A percentile compares a stretch with the other conserved stretches of the same genome.
Evolutionary conservation across 768 basidiomycete genomes (phyloP).

Genomic region (Piloderma croceum): DNA sequence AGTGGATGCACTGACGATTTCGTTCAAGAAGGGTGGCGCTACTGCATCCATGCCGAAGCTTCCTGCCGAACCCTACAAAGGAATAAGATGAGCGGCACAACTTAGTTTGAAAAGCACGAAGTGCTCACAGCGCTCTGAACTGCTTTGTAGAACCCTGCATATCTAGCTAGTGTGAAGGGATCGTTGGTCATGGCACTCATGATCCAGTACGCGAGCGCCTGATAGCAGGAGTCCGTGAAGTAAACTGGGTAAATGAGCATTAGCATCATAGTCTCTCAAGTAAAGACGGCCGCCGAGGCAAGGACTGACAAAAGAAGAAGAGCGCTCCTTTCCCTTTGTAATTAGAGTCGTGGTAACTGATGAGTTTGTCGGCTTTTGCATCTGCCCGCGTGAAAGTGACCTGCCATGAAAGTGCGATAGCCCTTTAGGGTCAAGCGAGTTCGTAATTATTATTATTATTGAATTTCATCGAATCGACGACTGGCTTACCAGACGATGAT

Average conservation of each 20-base stretch:
- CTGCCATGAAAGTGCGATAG: background rate
- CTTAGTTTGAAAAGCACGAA: constrained; percentile 20
- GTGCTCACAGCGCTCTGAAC: too few species aligned
- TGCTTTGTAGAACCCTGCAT: too few species aligned
- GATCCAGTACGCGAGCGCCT: constrained; percentile 34
- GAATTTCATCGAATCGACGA: too few species aligned
- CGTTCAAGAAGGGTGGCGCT: constrained; percentile 38
- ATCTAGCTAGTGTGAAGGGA: too few species aligned
- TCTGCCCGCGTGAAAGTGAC: constrained; percentile 25
- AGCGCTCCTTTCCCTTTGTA: background rate
- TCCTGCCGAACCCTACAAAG: constrained; percentile 21
- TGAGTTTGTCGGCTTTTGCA: background rate
- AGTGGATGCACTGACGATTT: too few species aligned
- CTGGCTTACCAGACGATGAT: too few species aligned
- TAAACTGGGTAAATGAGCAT: too few species aligned
- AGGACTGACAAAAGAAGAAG: constrained; percentile 7
- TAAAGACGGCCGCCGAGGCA: too few species aligned
- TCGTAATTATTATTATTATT: too few species aligned
- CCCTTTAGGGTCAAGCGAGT: too few species aligned
- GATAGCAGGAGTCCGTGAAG: constrained; percentile 26
- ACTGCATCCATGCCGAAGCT: constrained; percentile 43
- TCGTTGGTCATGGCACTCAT: constrained; percentile 42
- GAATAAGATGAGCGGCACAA: constrained; percentile 4
- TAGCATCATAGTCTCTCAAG: too few species aligned
- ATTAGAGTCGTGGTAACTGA: constrained; percentile 1